Conservation (phyloP, 805 yeast genomes). For the Allodekkera sacchari region DNA sequence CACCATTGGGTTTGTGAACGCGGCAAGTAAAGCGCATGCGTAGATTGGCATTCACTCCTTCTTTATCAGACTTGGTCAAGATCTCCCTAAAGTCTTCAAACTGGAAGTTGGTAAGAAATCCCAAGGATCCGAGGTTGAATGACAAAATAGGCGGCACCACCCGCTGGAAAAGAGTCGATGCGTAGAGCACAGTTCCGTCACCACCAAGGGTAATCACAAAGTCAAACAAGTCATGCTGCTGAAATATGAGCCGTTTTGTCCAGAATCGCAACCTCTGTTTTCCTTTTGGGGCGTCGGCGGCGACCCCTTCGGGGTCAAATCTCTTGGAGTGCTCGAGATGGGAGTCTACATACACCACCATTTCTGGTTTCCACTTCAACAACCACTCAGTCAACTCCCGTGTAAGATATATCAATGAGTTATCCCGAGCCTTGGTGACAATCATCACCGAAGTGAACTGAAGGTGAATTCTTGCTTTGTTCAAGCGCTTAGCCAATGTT, state of each 20-base stretch:
- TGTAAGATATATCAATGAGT: conserved; percentile 65
- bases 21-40: conserved; percentile 86
- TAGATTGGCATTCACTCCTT: conserved; percentile 70
- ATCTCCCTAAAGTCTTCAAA: conserved; percentile 63
- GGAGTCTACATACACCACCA: conserved; percentile 62
- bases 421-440: conserved; percentile 86
- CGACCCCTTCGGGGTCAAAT: conserved; percentile 51
- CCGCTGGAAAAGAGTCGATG: conserved; percentile 76
- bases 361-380: conserved; percentile 25
- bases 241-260: conserved; percentile 50
- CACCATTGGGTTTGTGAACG: conserved; percentile 48
- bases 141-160: conserved; percentile 89
- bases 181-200: conserved; percentile 90
- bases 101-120: conserved; percentile 81
- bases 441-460: conserved; percentile 66
- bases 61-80: conserved; percentile 48
- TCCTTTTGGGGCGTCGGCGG: conserved; percentile 38
- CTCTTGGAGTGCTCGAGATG: conserved; percentile 52
- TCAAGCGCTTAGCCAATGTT: conserved; percentile 60
- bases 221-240: conserved; percentile 47
- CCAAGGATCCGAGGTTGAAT: conserved; percentile 84
- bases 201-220: conserved; percentile 88
- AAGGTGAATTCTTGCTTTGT: conserved; percentile 62
- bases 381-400: conserved; percentile 78
- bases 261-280: conserved; percentile 51